Evolutionary conservation across 176 grass and related monocot genomes (phyloP).

Genomic region (Carex littledalei): DNA sequence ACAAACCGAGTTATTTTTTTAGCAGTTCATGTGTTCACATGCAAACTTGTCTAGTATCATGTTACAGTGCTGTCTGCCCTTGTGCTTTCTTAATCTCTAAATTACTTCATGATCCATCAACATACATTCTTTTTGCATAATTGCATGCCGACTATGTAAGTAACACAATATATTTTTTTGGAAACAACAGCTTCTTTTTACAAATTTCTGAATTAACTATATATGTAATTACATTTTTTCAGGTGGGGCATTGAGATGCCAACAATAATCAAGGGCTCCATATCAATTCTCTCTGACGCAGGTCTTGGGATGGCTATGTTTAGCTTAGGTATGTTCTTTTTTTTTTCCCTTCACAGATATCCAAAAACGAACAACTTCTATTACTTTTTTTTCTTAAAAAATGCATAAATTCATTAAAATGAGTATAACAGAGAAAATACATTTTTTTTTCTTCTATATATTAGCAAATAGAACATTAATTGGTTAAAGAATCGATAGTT

Average conservation of each 20-base stretch:
- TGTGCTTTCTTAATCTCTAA: conserved; percentile 1
- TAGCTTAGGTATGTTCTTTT: conserved; percentile 63
- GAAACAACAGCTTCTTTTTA: neutral
- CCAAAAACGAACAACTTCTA: neutral
- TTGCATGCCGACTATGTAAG: neutral
- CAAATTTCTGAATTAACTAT: neutral
- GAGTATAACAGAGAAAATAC: neutral
- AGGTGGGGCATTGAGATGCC: conserved; percentile 97
- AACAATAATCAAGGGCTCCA: conserved; percentile 84
- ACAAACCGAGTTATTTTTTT: neutral
- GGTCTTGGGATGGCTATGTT: conserved; percentile 99
- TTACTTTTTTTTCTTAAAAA: neutral
- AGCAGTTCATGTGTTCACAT: conserved; percentile 67
- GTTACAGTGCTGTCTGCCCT: conserved; percentile 30
- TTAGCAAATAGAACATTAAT: neutral
- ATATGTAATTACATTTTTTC: conserved; percentile 16
- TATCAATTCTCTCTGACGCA: conserved; percentile 89
- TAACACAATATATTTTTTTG: neutral
- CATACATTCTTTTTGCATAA: conserved; percentile 8
- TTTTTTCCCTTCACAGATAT: neutral
- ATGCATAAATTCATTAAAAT: neutral
- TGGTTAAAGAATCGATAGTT: neutral
- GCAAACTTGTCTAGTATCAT: conserved; percentile 33
- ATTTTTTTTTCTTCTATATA: neutral
- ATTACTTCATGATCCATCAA: conserved; percentile 18